Percentiles rank a stretch among this genome's conserved stretches.
phyloP scores from a whole-genome alignment of 441 rosid species.

The Croton laevigatus region DNA sequence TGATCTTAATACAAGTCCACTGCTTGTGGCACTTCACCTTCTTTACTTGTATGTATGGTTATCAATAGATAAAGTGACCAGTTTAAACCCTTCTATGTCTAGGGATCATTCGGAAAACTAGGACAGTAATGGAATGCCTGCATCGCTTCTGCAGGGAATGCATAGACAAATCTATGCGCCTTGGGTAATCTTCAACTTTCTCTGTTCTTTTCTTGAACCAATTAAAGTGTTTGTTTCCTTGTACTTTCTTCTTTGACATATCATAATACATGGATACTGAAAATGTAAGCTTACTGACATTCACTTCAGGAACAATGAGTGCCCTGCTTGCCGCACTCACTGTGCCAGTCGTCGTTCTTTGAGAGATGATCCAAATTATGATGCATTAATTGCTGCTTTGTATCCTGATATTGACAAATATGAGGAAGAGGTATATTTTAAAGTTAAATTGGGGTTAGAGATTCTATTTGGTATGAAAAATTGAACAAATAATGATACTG shows the following conservation, averaged over 20 bases:
- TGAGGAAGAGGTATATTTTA: slow-evolving; percentile 69
- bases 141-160: slow-evolving; percentile 97
- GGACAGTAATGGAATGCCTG: slow-evolving; percentile 96
- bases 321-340: slow-evolving; percentile 99
- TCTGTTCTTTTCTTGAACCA: neutral
- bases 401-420: slow-evolving; percentile 78
- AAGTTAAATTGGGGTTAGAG: slow-evolving; percentile 4
- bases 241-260: neutral
- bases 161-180: slow-evolving; percentile 95
- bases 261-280: neutral
- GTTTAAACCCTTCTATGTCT: slow-evolving; percentile 14
- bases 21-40: neutral
- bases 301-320: slow-evolving; percentile 84
- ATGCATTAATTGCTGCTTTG: slow-evolving; percentile 73
- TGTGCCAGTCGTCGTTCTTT: slow-evolving; percentile 96
- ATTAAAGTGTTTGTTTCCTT: neutral
- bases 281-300: neutral
- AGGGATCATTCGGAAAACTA: slow-evolving; percentile 93
- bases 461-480: neutral
- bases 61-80: slow-evolving; percentile 2
- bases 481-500: slow-evolving; percentile 8
- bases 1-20: neutral
- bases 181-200: slow-evolving; percentile 52
- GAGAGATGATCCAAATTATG: slow-evolving; percentile 93
- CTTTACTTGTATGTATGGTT: neutral